Evolutionary conservation across 176 grass and related monocot genomes (phyloP), one percentile per base, ranked within the genome.

Genomic region (Cenchrus fungigraminus): DNA sequence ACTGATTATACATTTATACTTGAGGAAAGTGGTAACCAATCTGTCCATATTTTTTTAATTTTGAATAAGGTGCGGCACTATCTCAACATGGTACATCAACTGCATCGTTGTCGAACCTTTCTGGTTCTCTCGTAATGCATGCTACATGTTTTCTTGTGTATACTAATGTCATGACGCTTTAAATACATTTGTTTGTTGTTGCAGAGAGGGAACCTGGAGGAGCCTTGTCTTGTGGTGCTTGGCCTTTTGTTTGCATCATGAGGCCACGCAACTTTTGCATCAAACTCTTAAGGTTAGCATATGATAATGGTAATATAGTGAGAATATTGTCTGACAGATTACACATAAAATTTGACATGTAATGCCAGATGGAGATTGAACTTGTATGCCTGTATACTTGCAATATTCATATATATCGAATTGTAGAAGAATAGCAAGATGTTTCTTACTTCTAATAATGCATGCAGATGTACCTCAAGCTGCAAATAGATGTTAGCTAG

Each of bases 261-360:
- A 22, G 67, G 40, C 11, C 40, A 71, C 60, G 12, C 51, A 78
- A 55, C 65, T 65, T 13, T 57, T 82, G 54, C 79, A 79, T 82
- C 14, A 82, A 73, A 66, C 56, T 43, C 15, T 66, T 73, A 65
- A 45, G 25, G 50, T 79, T 66, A 83, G 59, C 88, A 86, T 86
- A 73, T 16, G 16, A 86, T 79, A 86, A 83, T 67, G 74, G 59
- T 57, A 28, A 78, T 73, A 90, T 32, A 9, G 37, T 57, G 55
- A 65, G 51, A 44, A 57, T 70, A 82, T 86, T 34, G 31, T 77
- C 56, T 54, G 77, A 64, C 29, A 78, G 75, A 77, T 65, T 65
- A 50, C 68, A 58, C 28, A 79, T 50, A 65, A 19, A 53, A 79
- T 25, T 17, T 47, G n/a, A 79, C 13, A 80, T 75, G 44, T 68